These are phyloP conservation scores for Myriosclerotinia duriaeana DNA, from an alignment of 2,329 filamentous ascomycete species.

Conservation along the genomic window DNA sequence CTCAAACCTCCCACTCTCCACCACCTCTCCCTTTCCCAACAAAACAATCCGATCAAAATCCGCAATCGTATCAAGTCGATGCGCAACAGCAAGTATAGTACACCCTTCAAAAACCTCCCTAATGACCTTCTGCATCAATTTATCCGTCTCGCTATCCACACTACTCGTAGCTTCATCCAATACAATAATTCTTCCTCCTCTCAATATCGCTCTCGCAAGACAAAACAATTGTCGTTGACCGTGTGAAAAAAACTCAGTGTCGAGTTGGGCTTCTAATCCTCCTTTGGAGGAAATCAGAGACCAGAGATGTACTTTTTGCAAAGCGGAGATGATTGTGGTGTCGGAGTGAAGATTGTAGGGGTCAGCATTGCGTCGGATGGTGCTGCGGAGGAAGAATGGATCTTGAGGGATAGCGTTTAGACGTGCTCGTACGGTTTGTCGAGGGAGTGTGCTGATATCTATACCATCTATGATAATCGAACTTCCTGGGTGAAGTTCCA, in stretches of 20 bases:
- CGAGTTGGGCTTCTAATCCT: slow-evolving; percentile 42
- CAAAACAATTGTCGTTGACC: slow-evolving; percentile 52
- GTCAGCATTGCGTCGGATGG: slow-evolving; percentile 51
- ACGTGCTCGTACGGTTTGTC: slow-evolving; percentile 47
- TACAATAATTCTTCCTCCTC: slow-evolving; percentile 43
- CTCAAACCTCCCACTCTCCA: slow-evolving; percentile 12
- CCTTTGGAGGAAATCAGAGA: slow-evolving; percentile 29
- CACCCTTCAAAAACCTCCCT: slow-evolving; percentile 52
- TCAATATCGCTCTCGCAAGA: slow-evolving; percentile 49
- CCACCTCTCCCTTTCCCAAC: slow-evolving; percentile 17
- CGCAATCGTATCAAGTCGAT: slow-evolving; percentile 47
- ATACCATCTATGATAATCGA: slow-evolving; percentile 50
- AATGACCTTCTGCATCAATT: slow-evolving; percentile 55
- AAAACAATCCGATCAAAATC: slow-evolving; percentile 43
- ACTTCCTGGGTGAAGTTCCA: slow-evolving; percentile 44
- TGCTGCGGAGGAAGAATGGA: slow-evolving; percentile 50
- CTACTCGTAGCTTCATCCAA: slow-evolving; percentile 49
- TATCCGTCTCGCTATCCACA: slow-evolving; percentile 57
- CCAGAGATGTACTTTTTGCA: slow-evolving; percentile 46
- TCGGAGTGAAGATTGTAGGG: slow-evolving; percentile 44
- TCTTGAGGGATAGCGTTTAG: slow-evolving; percentile 50
- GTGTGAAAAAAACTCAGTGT: slow-evolving; percentile 64
- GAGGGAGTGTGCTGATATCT: slow-evolving; percentile 47
- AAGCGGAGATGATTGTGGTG: slow-evolving; percentile 45
- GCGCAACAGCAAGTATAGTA: slow-evolving; percentile 50